A percentile compares a stretch with the other conserved stretches of the same genome.
Conservation (phyloP, 441 rosid genomes). For the Hura crepitans region DNA sequence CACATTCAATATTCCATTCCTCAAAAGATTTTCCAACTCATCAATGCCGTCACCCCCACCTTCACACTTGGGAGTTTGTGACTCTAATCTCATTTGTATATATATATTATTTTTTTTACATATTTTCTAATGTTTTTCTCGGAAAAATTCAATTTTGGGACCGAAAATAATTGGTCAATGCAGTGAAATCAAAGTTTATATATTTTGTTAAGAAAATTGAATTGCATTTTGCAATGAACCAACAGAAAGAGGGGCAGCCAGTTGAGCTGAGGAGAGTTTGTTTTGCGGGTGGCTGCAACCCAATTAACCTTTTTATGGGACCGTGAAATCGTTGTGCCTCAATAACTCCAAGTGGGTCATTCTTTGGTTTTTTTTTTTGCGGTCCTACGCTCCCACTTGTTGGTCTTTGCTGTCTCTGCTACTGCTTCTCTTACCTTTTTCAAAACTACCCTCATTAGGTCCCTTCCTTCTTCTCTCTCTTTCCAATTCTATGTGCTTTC, state of each 20-base stretch:
- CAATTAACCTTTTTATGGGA: conserved; percentile 36
- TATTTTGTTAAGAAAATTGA: too few relatives aligned
- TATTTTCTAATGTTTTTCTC: not conserved
- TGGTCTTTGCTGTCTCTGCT: conserved; percentile 32
- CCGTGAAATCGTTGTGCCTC: conserved; percentile 41
- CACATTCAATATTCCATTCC: conserved; percentile 28
- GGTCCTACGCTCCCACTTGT: conserved; percentile 52
- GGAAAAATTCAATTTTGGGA: not conserved
- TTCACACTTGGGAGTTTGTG: conserved; percentile 14
- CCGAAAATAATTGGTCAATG: too few relatives aligned
- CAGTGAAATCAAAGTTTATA: too few relatives aligned
- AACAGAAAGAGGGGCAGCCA: too few relatives aligned
- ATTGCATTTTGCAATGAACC: too few relatives aligned
- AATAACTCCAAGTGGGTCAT: conserved; percentile 46
- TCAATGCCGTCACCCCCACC: not conserved
- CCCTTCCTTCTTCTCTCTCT: not conserved
- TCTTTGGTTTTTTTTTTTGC: conserved; percentile 18
- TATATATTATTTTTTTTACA: not conserved
- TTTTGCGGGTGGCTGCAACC: conserved; percentile 29
- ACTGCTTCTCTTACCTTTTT: conserved; percentile 21
- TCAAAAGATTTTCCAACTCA: conserved; percentile 21
- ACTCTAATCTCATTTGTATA: conserved; percentile 18
- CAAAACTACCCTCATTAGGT: conserved; percentile 12
- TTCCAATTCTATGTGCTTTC: conserved; percentile 30
- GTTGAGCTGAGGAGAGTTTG: not conserved